Evolutionary conservation across 768 basidiomycete genomes (phyloP).

Genomic region (Amanita rimosa): DNA sequence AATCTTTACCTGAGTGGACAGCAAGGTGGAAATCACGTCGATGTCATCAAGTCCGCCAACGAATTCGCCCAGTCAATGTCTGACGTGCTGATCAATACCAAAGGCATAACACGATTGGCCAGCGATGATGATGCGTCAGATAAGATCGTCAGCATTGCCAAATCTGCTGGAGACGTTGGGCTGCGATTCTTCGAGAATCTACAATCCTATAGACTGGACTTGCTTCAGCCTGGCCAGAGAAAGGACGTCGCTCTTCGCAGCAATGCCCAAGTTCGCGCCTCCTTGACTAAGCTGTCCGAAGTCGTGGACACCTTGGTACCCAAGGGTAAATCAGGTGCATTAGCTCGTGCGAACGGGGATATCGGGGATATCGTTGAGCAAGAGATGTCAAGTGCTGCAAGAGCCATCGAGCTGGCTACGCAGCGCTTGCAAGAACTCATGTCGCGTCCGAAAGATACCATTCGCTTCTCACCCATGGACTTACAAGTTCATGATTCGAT

Average conservation of each 20-base stretch:
- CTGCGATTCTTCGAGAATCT: conserved; percentile 91
- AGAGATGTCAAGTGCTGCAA: conserved; percentile 90
- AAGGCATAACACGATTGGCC: conserved; percentile 90
- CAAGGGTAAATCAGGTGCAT: conserved; percentile 61
- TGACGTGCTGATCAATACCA: conserved; percentile 88
- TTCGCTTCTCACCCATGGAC: conserved; percentile 84
- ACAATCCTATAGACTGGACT: conserved; percentile 89
- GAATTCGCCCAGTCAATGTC: conserved; percentile 89
- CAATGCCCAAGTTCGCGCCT: conserved; percentile 74
- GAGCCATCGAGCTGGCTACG: conserved; percentile 90
- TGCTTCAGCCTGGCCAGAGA: conserved; percentile 61
- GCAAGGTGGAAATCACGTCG: conserved; percentile 87
- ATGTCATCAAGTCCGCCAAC: conserved; percentile 96
- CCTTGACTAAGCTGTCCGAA: conserved; percentile 79
- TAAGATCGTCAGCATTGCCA: conserved; percentile 78
- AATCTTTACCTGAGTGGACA: conserved; percentile 84
- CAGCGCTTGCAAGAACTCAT: conserved; percentile 86
- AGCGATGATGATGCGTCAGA: conserved; percentile 89
- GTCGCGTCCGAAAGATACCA: conserved; percentile 77
- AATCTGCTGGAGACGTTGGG: conserved; percentile 77
- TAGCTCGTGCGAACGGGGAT: conserved; percentile 79
- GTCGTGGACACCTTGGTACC: conserved; percentile 79
- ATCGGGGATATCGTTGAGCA: conserved; percentile 94
- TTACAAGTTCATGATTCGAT: conserved; percentile 98
- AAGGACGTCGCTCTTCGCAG: conserved; percentile 86